A percentile compares a stretch with the other conserved stretches of the same genome.
Evolutionary conservation across 352 stramenopile species (phyloP).

Genomic region (Globisporangium parvum): DNA sequence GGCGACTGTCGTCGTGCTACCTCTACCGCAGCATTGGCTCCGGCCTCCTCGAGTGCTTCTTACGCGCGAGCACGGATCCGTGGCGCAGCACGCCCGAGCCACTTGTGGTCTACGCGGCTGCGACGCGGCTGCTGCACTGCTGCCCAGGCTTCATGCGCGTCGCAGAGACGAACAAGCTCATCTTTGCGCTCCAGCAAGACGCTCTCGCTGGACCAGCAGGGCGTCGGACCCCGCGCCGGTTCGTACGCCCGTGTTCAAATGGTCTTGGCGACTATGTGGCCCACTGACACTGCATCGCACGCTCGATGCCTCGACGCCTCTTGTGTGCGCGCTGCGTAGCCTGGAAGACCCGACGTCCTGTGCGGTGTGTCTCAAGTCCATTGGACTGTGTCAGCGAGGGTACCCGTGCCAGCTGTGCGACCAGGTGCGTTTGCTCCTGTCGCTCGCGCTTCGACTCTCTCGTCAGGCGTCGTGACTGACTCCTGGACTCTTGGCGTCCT

Average conservation of each 20-base stretch:
- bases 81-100: constrained; percentile 3
- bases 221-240: not conserved
- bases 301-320: not conserved
- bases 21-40: constrained; percentile 16
- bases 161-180: constrained; percentile 20
- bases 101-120: constrained; percentile 10
- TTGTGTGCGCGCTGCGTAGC: not conserved
- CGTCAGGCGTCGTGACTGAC: not conserved
- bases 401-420: constrained; percentile 14
- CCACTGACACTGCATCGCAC: no score
- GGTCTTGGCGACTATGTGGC: not conserved
- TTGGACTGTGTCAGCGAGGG: constrained; percentile 9
- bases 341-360: constrained; percentile 12
- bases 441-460: not conserved
- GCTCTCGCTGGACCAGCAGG: not conserved
- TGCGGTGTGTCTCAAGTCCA: constrained; percentile 14
- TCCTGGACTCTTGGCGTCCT: not conserved
- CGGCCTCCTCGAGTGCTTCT: constrained; percentile 17
- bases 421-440: constrained; percentile 4
- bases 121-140: constrained; percentile 12
- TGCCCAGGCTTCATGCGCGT: constrained; percentile 16
- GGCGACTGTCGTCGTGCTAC: constrained; percentile 14
- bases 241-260: not conserved
- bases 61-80: constrained; percentile 11
- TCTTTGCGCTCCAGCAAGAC: constrained; percentile 14